These are phyloP conservation scores for Chaetomium sp. DNA, from an alignment of 2,329 filamentous ascomycete genomes.

Conservation along the genomic window DNA sequence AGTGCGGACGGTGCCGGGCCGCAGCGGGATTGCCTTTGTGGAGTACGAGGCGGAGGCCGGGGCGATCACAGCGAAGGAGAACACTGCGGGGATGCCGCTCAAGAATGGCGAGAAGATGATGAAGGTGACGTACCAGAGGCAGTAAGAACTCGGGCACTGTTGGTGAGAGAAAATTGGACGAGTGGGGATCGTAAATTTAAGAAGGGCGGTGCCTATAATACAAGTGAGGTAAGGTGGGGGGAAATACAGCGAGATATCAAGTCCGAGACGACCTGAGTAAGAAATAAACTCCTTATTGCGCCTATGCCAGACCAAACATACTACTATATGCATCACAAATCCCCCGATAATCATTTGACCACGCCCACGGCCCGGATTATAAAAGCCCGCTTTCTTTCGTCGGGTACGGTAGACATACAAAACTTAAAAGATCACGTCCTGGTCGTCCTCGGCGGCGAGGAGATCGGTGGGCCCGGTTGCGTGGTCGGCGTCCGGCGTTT, in stretches of 20 bases:
- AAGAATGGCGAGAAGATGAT: slow-evolving; percentile 69
- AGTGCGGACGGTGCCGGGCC: slow-evolving; percentile 78
- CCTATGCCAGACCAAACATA: slow-evolving; percentile 13
- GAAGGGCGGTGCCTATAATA: neutral
- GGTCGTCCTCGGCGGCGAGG: slow-evolving; percentile 68
- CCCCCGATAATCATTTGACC: slow-evolving; percentile 1
- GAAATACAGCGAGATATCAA: neutral
- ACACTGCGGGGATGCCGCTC: slow-evolving; percentile 76
- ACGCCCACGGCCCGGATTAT: no score
- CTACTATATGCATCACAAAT: neutral
- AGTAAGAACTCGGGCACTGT: slow-evolving; percentile 41
- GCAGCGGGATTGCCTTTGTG: slow-evolving; percentile 87
- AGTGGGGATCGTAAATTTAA: no score
- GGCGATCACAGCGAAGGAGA: slow-evolving; percentile 90
- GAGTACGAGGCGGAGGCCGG: slow-evolving; percentile 90
- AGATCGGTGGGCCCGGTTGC: slow-evolving; percentile 53
- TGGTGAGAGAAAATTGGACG: neutral
- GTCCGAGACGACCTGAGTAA: slow-evolving; percentile 21
- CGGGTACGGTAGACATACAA: no score
- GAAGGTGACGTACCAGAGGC: slow-evolving; percentile 93
- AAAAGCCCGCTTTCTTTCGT: no score
- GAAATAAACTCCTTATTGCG: slow-evolving; percentile 17
- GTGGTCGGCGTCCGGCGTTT: slow-evolving; percentile 33
- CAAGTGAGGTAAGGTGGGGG: neutral
- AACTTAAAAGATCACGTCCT: slow-evolving; percentile 75